Conservation (phyloP, 2,329 filamentous ascomycete species). For the Colletotrichum sp. region DNA sequence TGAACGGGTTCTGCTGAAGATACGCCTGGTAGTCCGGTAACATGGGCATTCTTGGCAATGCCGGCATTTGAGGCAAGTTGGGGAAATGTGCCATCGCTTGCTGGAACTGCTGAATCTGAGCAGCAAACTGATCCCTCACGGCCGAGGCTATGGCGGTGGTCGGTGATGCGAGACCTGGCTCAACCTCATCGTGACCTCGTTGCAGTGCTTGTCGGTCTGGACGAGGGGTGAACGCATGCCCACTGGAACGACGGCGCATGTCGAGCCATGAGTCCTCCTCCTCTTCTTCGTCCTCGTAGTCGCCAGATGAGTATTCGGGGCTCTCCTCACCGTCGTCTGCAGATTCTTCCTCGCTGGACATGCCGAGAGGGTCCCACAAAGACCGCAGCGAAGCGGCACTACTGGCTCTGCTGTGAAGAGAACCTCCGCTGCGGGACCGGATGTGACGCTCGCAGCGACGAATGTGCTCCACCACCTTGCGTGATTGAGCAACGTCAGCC, state of each 20-base stretch:
- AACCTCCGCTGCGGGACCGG: constrained; percentile 69
- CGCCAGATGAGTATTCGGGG: constrained; percentile 49
- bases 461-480: constrained; percentile 67
- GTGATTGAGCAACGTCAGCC: constrained; percentile 72
- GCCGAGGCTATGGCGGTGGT: constrained; percentile 69
- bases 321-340: constrained; percentile 45
- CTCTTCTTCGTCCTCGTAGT: constrained; percentile 47
- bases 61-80: constrained; percentile 61
- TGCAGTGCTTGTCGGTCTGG: constrained; percentile 13
- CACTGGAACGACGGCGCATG: constrained; percentile 37
- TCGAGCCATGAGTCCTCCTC: constrained; percentile 43
- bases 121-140: constrained; percentile 74
- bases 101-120: constrained; percentile 79
- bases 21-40: constrained; percentile 77
- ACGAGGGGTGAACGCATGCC: constrained; percentile 25
- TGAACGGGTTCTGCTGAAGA: constrained; percentile 62
- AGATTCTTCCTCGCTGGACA: constrained; percentile 46
- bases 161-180: constrained; percentile 51
- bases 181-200: constrained; percentile 17
- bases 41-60: constrained; percentile 62
- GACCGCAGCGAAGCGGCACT: constrained; percentile 72
- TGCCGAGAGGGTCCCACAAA: constrained; percentile 62
- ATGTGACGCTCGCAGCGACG: constrained; percentile 65
- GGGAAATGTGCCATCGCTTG: constrained; percentile 69
- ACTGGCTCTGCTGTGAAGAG: constrained; percentile 63